Base-by-base conservation (phyloP, 495 filamentous ascomycete genomes). In the Tetracladium marchalianum region DNA sequence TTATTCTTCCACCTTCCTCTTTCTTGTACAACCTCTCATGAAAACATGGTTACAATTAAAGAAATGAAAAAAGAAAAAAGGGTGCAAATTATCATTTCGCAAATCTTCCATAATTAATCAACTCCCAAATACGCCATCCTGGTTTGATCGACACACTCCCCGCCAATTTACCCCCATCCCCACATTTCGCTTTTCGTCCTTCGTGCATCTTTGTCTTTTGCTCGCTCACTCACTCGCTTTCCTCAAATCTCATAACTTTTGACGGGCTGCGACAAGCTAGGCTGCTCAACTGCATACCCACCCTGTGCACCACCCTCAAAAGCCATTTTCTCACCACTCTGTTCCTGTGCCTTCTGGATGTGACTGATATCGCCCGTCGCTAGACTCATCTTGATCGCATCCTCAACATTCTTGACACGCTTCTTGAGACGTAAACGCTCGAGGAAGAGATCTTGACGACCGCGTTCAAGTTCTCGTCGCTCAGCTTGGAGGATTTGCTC, bases 401-500 rank as follows among this genome's bases (percentile, higher is more conserved):
- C 87, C 65, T 96, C 84, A 0, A 85, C 81, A 52, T 89, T 81
- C 51, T 78, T 71, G 11, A 95, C 84, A 45, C 88, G 73, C 66
- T 85, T 84, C 75, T 92, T 87, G 66, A 96, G 93, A 2, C 82
- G 73, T 40, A 97, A 70, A 10, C 93, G 76, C 62, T 98, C 92
- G 7, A 95, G 68, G 72, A 95, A 96, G 18, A 98, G 72, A 63
- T 95, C 86, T 62, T 95, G 88, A 11, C 92, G 77, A 3, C 83
- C 84, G 41, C 88, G 75, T 65, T 97, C 92, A 2, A 98, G 72
- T 62, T 98, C 93, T 34, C 89, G 77, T 41, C 90, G 81, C 66
- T 98, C 93, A 2, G 89, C 85, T 54, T 94, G 84, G 41, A 96
- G 71, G 44, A 95, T 81, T 40, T 81, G 70, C 58, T 98, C 92